Base-by-base conservation (phyloP, 176 grass and related monocot species). In the Carex parvula region DNA sequence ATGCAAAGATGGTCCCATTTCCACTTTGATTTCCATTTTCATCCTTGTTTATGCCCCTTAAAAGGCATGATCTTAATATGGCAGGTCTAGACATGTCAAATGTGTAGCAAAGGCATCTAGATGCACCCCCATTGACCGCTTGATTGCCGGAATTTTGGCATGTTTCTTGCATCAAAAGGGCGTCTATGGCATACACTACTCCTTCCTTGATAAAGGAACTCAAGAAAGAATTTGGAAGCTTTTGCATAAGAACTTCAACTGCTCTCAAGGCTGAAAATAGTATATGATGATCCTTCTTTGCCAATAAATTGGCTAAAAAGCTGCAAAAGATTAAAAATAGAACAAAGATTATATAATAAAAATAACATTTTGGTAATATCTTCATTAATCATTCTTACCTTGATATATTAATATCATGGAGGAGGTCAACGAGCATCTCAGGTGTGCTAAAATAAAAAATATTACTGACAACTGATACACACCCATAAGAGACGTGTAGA, bases 221-320 rank as follows among this genome's bases (percentile, higher is more conserved):
- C 80, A 95, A 90, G 87, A 95, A 99, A 84, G 87, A 87, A 92
- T 87, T 83, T 14, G 96, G 93, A 88, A 99, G 88, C 81, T 99
- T 99, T 93, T 95, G 93, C 96, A 99, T 99, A 44, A 99, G 93
- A 88, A 93, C 90, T 84, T 99, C 96, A 16, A 99, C 86, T 53
- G 91, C 91, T 89, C 85, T 95, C 70, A 99, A 60, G 52, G 96
- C 88, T 64, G 88, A 88, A 73, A 89, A 84, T 79, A 99, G 70
- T 16, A 99, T 86, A 88, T 99, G 96, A 76, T 88, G 88, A 90
- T 99, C 91, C 91, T 95, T 99, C 79, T 91, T 87, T 62, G 88
- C 85, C 63, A 99, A 95, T 79, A 95, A 89, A 82, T 91, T 89
- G 84, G 96, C 91, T 90, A 99, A 95, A 87, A 99, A 93, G 87